Base-by-base conservation (phyloP, 805 yeast species). In the Candida maris region DNA sequence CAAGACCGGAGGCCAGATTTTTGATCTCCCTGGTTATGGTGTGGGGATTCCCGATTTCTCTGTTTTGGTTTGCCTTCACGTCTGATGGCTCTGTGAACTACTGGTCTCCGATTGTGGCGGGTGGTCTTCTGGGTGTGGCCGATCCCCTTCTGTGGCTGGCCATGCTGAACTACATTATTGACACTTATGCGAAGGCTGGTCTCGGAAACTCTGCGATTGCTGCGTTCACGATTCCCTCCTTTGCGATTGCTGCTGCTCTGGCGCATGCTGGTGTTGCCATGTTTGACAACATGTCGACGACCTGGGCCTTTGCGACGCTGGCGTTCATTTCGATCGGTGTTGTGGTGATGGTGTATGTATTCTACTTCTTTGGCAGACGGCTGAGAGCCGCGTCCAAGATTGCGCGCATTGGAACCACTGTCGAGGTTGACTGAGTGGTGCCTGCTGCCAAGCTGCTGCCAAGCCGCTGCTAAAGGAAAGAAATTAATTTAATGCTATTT, bases 261-360 rank as follows among this genome's bases (percentile, higher is more conserved):
- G 49, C 65, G 13, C 65, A 61, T 38, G 65, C 64, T 18, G 65
- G 65, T 58, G 61, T 61, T 36, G 65, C 65, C 29, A 59, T 61
- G 64, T 61, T 61, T 42, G 59, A 50, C 2, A 49, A 59, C 41
- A 56, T 59, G 64, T 49, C 59, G n/a, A 54, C 64, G 21, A 56
- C 44, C 19, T 59, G 64, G 64, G 65, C 50, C 19, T 48, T 61
- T 35, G 64, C 64, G 5, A 52, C 54, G 10, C 45, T 61, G 37
- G 65, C 56, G 10, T 59, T 59, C 45, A 56, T 61, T 39, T 56
- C 60, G 17, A 33, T 61, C 13, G 58, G 59, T 35, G 49, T 52
- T 32, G 64, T 61, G 34, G 59, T 46, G 15, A 44, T 61, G 27
- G 62, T 59, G 15, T 61, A 61, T 35, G 48, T 56, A 26, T 51